Evolutionary conservation across 768 basidiomycete genomes (phyloP).

Genomic region (Ramaria sp.): DNA sequence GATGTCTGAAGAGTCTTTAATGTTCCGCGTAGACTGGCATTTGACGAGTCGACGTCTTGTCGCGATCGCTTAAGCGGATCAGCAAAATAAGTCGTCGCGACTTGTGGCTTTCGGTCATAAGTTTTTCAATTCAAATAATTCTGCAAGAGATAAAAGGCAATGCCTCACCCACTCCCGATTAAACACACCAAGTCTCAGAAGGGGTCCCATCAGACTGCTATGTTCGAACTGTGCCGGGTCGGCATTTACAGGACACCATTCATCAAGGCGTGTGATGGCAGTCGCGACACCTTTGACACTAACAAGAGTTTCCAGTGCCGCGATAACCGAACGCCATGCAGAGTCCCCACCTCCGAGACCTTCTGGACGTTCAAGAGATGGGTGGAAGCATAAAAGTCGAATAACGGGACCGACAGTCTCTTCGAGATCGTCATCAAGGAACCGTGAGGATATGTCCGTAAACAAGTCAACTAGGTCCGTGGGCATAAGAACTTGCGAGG

Average conservation of each 20-base stretch:
- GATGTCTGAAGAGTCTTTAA: conserved; percentile 76
- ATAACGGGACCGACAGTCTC: conserved; percentile 71
- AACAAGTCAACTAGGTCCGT: conserved; percentile 73
- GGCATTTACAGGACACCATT: conserved; percentile 58
- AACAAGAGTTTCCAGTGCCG: conserved; percentile 71
- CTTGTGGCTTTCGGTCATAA: conserved; percentile 42
- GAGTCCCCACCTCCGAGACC: conserved; percentile 64
- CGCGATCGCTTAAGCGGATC: conserved; percentile 67
- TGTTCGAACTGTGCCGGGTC: conserved; percentile 53
- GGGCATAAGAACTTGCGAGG: conserved; percentile 43
- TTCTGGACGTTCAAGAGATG: conserved; percentile 51
- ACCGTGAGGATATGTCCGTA: conserved; percentile 71
- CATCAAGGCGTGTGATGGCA: conserved; percentile 64
- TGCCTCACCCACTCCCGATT: conserved; percentile 71
- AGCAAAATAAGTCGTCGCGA: conserved; percentile 75
- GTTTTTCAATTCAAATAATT: conserved; percentile 8
- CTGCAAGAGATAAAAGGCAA: not conserved
- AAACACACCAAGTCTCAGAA: conserved; percentile 78
- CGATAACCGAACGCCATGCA: conserved; percentile 78
- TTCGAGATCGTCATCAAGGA: conserved; percentile 69
- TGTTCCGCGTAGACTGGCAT: conserved; percentile 76
- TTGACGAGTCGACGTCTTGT: conserved; percentile 72
- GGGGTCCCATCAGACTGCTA: conserved; percentile 67
- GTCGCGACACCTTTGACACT: conserved; percentile 74
- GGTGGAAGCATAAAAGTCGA: conserved; percentile 47